A percentile compares a stretch with the other conserved stretches of the same genome.
Conservation (phyloP, 257 asterid genomes). For the Leptodermis oblonga region DNA sequence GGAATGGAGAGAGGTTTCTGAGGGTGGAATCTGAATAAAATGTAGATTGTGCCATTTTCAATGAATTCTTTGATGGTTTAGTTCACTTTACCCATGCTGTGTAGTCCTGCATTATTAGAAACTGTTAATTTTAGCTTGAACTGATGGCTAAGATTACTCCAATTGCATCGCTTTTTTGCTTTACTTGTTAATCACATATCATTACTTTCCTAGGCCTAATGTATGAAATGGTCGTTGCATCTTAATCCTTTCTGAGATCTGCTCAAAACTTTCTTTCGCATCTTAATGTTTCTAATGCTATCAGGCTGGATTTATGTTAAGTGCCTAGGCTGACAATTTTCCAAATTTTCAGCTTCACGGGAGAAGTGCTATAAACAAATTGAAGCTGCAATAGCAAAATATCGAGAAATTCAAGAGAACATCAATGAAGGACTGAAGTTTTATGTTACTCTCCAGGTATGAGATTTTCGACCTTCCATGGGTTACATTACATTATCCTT, state of each 20-base stretch:
- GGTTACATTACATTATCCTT: neutral
- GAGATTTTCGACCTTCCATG: neutral
- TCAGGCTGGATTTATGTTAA: neutral
- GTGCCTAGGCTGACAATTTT: conserved; percentile 9
- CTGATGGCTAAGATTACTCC: neutral
- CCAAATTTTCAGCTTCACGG: conserved; percentile 69
- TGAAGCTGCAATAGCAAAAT: conserved; percentile 92
- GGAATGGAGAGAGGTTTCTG: neutral
- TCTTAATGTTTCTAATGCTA: neutral
- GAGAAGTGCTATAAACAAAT: conserved; percentile 86
- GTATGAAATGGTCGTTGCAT: neutral
- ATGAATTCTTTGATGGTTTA: neutral
- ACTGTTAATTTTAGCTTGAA: neutral
- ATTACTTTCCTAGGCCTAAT: neutral
- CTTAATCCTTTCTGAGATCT: neutral
- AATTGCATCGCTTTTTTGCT: neutral
- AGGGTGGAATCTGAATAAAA: neutral
- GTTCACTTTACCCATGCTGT: neutral
- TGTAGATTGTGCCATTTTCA: neutral
- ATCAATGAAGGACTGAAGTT: conserved; percentile 94
- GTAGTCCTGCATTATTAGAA: neutral
- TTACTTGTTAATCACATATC: neutral
- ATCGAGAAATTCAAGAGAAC: conserved; percentile 83
- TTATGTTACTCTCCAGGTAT: conserved; percentile 93
- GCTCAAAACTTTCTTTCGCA: neutral